Percentiles rank a stretch among this genome's conserved stretches.
phyloP scores from a whole-genome alignment of 306 rosid species.

The Inga oerstediana region DNA sequence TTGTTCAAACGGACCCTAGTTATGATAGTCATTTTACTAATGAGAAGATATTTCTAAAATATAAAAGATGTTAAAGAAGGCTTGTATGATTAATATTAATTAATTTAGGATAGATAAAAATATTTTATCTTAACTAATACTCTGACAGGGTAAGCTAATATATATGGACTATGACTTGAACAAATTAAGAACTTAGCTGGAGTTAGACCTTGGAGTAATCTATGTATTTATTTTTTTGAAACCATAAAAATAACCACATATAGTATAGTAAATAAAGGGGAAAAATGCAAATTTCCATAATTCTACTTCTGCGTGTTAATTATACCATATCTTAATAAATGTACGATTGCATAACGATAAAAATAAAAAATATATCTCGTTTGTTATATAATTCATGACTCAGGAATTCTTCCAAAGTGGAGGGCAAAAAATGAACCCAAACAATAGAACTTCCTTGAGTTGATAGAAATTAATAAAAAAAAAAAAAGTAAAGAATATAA shows the following conservation, averaged over 20 bases:
- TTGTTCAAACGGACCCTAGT: no score
- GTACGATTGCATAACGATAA: neutral
- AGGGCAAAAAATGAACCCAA: neutral
- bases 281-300: neutral
- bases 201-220: neutral
- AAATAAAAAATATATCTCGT: neutral
- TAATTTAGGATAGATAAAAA: neutral
- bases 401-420: neutral
- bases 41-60: neutral
- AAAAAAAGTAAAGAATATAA: no score
- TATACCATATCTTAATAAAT: neutral
- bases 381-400: neutral
- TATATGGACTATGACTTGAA: neutral
- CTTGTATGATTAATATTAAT: neutral
- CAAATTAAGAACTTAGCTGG: neutral
- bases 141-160: neutral
- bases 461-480: neutral
- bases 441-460: neutral
- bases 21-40: neutral
- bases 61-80: neutral
- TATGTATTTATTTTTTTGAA: neutral
- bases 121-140: neutral
- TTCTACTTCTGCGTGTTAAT: neutral
- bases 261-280: neutral
- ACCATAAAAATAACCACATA: neutral